Percentiles rank a stretch among this genome's conserved stretches.
Conservation (phyloP, 108 stramenopile genomes). For the Aurantiochytrium sp. region DNA sequence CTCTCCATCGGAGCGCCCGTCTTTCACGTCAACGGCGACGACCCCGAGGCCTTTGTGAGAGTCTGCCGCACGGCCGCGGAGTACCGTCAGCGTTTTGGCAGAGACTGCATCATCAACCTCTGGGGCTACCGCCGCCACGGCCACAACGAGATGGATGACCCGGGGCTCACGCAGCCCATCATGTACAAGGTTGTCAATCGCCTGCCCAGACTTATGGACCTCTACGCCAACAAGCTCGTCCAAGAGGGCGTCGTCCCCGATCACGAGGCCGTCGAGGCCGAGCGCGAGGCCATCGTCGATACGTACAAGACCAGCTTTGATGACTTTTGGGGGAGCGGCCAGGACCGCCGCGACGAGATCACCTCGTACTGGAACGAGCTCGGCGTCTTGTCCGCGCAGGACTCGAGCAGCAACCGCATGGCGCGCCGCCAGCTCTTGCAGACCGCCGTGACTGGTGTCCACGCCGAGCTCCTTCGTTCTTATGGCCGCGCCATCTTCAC, state of each 20-base stretch:
- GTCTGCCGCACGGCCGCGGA: conserved; percentile 93
- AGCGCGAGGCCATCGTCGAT: conserved; percentile 46
- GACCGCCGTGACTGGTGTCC: conserved; percentile 72
- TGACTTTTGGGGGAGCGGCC: conserved; percentile 97
- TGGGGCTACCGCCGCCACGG: conserved; percentile 96
- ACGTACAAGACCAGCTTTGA: conserved; percentile 94
- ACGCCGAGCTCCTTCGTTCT: conserved; percentile 68
- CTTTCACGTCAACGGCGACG: conserved; percentile 98
- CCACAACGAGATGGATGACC: conserved; percentile 99
- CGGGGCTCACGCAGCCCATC: conserved; percentile 93
- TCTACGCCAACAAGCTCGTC: conserved; percentile 69
- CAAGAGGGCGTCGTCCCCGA: conserved; percentile 74
- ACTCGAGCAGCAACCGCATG: conserved; percentile 60
- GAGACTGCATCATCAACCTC: conserved; percentile 95
- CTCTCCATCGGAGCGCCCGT: conserved; percentile 96
- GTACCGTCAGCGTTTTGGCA: conserved; percentile 86
- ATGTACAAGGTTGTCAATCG: conserved; percentile 79
- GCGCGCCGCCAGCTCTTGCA: conserved; percentile 64
- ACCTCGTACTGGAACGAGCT: conserved; percentile 81
- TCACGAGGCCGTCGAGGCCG: background rate
- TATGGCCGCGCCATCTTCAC: conserved; percentile 74
- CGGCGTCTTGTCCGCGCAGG: conserved; percentile 73
- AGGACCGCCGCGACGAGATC: conserved; percentile 93
- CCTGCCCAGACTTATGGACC: conserved; percentile 77
- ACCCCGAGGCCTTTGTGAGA: conserved; percentile 86